Evolutionary conservation across 1,284 basidiomycete species (phyloP).

Genomic region (Dichomitus squalens): DNA sequence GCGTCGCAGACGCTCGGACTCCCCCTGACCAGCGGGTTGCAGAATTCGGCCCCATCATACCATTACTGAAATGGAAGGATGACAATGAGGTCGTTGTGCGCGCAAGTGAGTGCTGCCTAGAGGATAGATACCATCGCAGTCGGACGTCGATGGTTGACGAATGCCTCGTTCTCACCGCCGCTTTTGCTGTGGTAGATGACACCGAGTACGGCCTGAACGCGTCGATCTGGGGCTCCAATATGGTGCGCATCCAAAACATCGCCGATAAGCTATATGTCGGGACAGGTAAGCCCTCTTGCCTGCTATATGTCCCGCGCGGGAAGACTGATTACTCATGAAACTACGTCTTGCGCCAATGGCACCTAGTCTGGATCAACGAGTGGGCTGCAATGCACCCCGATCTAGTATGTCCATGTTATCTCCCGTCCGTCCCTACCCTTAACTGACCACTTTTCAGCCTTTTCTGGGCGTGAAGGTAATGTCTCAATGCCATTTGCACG

Average conservation of each 20-base stretch:
- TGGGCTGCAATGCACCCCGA: constrained; percentile 2
- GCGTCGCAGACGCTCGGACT: background rate
- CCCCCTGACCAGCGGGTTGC: background rate
- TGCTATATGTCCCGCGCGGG: too few species aligned
- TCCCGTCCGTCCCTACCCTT: background rate
- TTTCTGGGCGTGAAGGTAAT: background rate
- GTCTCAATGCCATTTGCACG: too few species aligned
- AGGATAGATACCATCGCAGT: too few species aligned
- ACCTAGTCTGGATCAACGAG: constrained; percentile 15
- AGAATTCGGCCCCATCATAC: constrained; percentile 21
- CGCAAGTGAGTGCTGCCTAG: constrained; percentile 15
- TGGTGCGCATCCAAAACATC: constrained; percentile 3
- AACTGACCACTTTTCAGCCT: background rate
- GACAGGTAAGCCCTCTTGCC: constrained; percentile 1
- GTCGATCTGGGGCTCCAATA: constrained; percentile 10
- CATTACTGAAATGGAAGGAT: constrained; percentile 19
- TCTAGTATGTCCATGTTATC: background rate
- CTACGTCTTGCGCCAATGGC: background rate
- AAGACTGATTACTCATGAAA: background rate
- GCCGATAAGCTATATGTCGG: constrained; percentile 5
- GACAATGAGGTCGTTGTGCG: constrained; percentile 17
- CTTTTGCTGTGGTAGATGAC: background rate
- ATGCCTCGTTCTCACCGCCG: background rate
- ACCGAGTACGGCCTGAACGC: constrained; percentile 9
- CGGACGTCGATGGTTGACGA: background rate